Evolutionary conservation across 345 rosid genomes (phyloP).

Genomic region (Acer campestre): DNA sequence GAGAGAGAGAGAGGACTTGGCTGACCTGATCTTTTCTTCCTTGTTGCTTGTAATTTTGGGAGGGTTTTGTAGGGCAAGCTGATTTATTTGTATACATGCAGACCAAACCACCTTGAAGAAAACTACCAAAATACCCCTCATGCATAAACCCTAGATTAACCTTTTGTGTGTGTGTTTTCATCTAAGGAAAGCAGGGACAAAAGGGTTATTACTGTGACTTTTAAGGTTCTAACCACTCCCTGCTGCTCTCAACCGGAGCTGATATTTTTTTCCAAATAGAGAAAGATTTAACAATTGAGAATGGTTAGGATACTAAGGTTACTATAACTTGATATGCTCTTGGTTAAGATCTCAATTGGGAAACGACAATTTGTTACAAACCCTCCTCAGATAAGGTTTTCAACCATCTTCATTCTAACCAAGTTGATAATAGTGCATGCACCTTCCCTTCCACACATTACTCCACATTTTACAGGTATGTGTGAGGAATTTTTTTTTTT

Average conservation of each 20-base stretch:
- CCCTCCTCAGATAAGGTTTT: not conserved
- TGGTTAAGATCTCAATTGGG: slow-evolving; percentile 19
- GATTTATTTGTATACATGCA: not conserved
- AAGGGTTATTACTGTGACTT: slow-evolving; percentile 6
- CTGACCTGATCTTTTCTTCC: not conserved
- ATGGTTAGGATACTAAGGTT: slow-evolving; percentile 20
- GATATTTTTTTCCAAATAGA: slow-evolving; percentile 10
- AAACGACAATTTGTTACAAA: slow-evolving; percentile 45
- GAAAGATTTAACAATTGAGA: slow-evolving; percentile 17
- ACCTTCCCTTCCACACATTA: no score
- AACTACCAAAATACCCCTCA: slow-evolving; percentile 18
- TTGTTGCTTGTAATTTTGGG: not conserved
- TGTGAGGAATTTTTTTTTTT: no score
- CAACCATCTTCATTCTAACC: not conserved
- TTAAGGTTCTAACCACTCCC: slow-evolving; percentile 14
- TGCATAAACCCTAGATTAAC: not conserved
- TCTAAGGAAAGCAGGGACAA: not conserved
- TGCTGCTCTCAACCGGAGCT: slow-evolving; percentile 15
- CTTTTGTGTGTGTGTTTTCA: not conserved
- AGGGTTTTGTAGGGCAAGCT: not conserved
- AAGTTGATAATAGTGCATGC: not conserved
- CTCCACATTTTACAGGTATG: no score
- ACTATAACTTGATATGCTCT: not conserved
- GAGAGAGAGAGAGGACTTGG: no score
- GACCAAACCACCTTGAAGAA: not conserved